Evolutionary conservation across 208 protist species (phyloP), one percentile per base, ranked within the genome.

Genomic region (Histomonas meleagridis): DNA sequence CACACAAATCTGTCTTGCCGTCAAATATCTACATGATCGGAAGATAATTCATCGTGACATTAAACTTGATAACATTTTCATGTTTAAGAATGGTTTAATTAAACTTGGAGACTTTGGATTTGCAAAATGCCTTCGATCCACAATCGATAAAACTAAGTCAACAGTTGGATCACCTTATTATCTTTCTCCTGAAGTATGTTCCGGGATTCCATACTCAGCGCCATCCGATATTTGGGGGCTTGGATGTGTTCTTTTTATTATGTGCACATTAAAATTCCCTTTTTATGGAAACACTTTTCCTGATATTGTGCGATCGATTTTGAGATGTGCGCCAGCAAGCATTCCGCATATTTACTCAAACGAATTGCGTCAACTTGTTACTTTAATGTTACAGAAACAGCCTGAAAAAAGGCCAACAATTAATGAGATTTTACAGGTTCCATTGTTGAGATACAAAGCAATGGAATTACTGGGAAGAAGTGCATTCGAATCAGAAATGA

Each of bases 21-120:
- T 95, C 1, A 93, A 95, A 55, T 94, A 95, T 49, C 40, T 95
- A 38, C 95, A 95, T 90, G 93, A 94, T n/a, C 55, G 92, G 0
- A 95, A 95, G 40, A 93, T 95, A n/a, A 91, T 95, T 10, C 95
- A 95, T 81, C 92, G 95, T 32, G 95, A 95, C 72, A 21, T 95
- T 21, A 91, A 92, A 62, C 10, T 26, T 49, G 26, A 9, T 40
- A 92, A 92, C n/a, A 55, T 92, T 53, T 92, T 92, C 38, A 40
- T 92, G 23, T 76, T 10, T 9, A 70, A 57, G 28, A 90, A 90
- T 35, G 62, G 46, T 32, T 26, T 81, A 9, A n/a, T 92, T 7
- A 92, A 92, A n/a, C 48, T 92, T 26, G 91, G 91, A 26, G 91
- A 92, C 40, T 92, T 92, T 90, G 91, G 90, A 23, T 40, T 90